Percentiles rank a stretch among this genome's conserved stretches.
These are phyloP conservation scores for Chlorella sp. DNA, from an alignment of 139 green algal genomes.

Conservation along the genomic window DNA sequence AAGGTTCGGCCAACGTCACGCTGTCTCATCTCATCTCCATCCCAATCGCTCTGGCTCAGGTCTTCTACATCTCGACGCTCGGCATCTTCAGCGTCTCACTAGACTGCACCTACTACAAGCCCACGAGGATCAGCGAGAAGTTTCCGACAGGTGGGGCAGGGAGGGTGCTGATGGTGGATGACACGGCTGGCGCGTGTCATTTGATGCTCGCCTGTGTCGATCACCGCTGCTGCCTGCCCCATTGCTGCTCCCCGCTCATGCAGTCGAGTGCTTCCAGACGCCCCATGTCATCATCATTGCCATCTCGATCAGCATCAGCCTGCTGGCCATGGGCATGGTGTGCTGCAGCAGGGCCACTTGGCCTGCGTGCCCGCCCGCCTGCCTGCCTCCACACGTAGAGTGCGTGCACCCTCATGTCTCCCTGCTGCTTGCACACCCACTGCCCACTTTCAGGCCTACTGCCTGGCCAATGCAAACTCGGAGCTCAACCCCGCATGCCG, in stretches of 20 bases:
- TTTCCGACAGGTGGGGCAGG: not conserved
- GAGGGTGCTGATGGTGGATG: not conserved
- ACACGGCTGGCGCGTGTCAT: too few species aligned
- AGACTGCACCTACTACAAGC: slow-evolving; percentile 12
- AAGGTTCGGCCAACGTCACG: too few species aligned
- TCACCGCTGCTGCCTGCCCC: not conserved
- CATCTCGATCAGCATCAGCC: slow-evolving; percentile 14
- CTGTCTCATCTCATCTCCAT: not conserved
- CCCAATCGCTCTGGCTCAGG: not conserved
- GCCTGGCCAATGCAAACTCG: slow-evolving; percentile 43
- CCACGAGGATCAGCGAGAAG: slow-evolving; percentile 3
- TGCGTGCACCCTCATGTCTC: not conserved
- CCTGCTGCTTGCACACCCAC: not conserved
- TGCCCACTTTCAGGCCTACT: slow-evolving; percentile 3
- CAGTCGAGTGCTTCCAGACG: slow-evolving; percentile 41
- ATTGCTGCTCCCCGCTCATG: not conserved
- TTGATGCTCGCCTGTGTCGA: too few species aligned
- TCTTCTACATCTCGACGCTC: slow-evolving; percentile 9
- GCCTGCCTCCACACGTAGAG: not conserved
- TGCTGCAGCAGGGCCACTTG: not conserved
- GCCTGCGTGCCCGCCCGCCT: not conserved
- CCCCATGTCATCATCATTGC: slow-evolving; percentile 42
- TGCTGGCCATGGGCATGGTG: slow-evolving; percentile 33
- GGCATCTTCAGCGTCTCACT: slow-evolving; percentile 16
- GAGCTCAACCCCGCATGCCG: slow-evolving; percentile 43